Percentiles rank a stretch among this genome's conserved stretches.
phyloP scores from a whole-genome alignment of 2,329 filamentous ascomycete genomes.

The Aspergillus hortae region DNA sequence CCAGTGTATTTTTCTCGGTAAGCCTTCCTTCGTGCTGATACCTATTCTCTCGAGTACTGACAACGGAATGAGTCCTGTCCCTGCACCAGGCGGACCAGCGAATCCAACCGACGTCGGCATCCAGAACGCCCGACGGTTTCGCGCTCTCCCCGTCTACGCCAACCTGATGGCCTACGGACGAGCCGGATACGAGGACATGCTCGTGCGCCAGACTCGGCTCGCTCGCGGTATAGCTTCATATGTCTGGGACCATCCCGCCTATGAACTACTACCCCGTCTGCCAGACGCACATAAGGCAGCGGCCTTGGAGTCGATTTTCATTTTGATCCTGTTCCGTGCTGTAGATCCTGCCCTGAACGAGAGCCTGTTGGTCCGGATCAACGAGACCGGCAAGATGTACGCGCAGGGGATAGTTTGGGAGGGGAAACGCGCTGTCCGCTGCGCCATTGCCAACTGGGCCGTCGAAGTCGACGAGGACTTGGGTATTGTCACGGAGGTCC shows the following conservation, averaged over 20 bases:
- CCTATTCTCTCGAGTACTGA: no score
- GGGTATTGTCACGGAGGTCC: neutral
- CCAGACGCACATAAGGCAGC: neutral
- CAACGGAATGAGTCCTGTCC: no score
- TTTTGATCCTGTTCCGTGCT: neutral
- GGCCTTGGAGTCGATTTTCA: neutral
- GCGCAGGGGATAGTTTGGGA: neutral
- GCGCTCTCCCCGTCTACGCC: neutral
- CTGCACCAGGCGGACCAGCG: no score
- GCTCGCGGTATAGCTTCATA: neutral
- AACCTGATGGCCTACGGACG: neutral
- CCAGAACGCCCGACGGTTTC: neutral
- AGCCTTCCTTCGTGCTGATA: no score
- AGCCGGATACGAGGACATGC: neutral
- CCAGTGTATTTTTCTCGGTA: no score
- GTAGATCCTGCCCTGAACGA: neutral
- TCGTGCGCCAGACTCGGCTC: neutral
- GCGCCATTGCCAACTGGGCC: neutral
- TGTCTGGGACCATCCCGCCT: no score
- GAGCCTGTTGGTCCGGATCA: neutral
- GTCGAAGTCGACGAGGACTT: neutral
- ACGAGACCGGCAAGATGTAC: neutral
- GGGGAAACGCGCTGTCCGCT: neutral
- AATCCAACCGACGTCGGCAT: no score
- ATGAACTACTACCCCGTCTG: neutral